Evolutionary conservation across 495 filamentous ascomycete species (phyloP).

Genomic region (Bacidia gigantensis): DNA sequence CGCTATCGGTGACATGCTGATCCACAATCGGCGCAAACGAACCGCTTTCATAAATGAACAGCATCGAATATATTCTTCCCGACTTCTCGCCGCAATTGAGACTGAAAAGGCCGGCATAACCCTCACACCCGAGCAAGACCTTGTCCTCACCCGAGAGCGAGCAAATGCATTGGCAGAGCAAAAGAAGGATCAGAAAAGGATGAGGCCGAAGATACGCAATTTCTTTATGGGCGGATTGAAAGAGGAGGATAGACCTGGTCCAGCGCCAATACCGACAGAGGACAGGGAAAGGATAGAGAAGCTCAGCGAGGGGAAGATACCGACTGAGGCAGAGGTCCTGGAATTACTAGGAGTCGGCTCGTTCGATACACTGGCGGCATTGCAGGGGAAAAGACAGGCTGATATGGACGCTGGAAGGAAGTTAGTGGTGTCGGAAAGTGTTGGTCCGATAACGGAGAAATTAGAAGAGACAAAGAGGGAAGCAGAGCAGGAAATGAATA

Average conservation of each 20-base stretch:
- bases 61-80: slow-evolving; percentile 43
- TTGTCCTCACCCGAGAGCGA: slow-evolving; percentile 47
- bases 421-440: neutral
- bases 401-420: neutral
- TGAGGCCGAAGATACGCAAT: slow-evolving; percentile 25
- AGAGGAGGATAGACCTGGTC: slow-evolving; percentile 27
- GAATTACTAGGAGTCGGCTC: slow-evolving; percentile 8
- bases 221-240: slow-evolving; percentile 35
- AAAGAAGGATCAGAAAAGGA: slow-evolving; percentile 26
- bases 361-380: slow-evolving; percentile 2
- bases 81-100: slow-evolving; percentile 45
- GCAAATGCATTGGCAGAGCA: slow-evolving; percentile 33
- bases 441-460: neutral
- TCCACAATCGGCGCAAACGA: slow-evolving; percentile 66
- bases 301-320: neutral
- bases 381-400: neutral
- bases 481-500: slow-evolving; percentile 1
- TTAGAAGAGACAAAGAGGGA: slow-evolving; percentile 8
- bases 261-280: neutral
- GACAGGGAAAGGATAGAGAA: slow-evolving; percentile 23
- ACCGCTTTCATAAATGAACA: slow-evolving; percentile 54
- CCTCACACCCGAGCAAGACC: slow-evolving; percentile 20
- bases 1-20: slow-evolving; percentile 71
- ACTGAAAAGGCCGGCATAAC: slow-evolving; percentile 38
- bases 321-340: slow-evolving; percentile 12